Conservation (phyloP, 352 stramenopile genomes). For the Achlya hypogyna region DNA sequence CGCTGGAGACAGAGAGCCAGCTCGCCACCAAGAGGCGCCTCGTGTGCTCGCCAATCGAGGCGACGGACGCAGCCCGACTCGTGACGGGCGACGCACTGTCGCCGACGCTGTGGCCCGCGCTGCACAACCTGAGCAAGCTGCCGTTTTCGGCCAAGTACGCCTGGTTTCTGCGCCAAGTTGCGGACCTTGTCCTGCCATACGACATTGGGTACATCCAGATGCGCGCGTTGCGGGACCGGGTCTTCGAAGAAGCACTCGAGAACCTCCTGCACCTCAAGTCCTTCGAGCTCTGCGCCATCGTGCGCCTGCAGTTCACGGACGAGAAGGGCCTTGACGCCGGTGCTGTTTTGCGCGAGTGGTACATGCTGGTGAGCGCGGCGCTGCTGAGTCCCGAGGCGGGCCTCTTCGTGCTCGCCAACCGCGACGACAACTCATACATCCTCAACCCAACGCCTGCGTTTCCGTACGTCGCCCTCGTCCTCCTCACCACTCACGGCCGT, state of each 20-base stretch:
- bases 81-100: constrained; percentile 54
- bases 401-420: constrained; percentile 69
- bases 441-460: too few relatives aligned
- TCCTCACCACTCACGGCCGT: not conserved
- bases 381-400: constrained; percentile 66
- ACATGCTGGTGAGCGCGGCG: constrained; percentile 56
- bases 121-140: constrained; percentile 20
- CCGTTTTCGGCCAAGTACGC: constrained; percentile 71
- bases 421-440: constrained; percentile 58
- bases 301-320: constrained; percentile 80
- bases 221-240: constrained; percentile 56
- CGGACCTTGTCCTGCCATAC: constrained; percentile 46
- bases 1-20: constrained; percentile 29
- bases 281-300: constrained; percentile 63
- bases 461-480: constrained; percentile 26
- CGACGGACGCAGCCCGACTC: constrained; percentile 39
- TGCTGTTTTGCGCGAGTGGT: constrained; percentile 74
- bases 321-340: constrained; percentile 71
- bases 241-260: constrained; percentile 77
- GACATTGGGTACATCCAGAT: constrained; percentile 52
- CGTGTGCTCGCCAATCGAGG: constrained; percentile 47
- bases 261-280: constrained; percentile 61
- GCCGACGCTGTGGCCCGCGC: constrained; percentile 34
- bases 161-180: constrained; percentile 74
- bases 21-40: constrained; percentile 24